Evolutionary conservation across 306 rosid genomes (phyloP), one percentile per base, ranked within the genome.

Genomic region (Abrus pulchellus): DNA sequence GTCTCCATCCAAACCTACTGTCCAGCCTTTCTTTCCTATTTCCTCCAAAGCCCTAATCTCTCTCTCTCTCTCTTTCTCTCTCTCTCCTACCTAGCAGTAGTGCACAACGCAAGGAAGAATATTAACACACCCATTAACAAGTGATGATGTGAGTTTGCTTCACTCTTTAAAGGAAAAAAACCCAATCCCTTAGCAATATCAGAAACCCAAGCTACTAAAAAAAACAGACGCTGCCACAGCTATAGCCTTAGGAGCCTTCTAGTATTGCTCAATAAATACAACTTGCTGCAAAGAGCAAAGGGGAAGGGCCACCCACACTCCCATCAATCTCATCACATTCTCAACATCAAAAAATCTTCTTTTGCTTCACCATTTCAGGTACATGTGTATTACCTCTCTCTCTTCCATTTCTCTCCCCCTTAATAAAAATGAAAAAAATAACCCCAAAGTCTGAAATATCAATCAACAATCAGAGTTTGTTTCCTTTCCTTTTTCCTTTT

Each of bases 321-420:
- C 86, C 91, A 92, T 86, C 92, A 86, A 80, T 92, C 97, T 90
- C 90, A 75, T 94, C 93, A 80, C 76, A 60, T 79, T 69, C 80
- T 54, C 87, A 78, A 66, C 82, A 78, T 49, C 73, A 68, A 65
- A 33, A 45, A 79, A 20, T 76, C 83, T 86, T 40, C 87, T 78
- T 67, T 71, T 67, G 83, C 89, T 83, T 87, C 93, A 48, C 84
- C 85, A 87, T 88, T 85, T 89, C 88, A 87, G 88, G 84, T 83
- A 52, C 59, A 44, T 49, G 10, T 11, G 60, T 47, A 49, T 62
- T 60, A 62, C 20, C 76, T 36, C 59, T 60, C 20, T 36, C n/a
- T 14, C 59, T 13, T 62, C 48, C 72, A 62, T 71, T 40, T 68
- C 52, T 72, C 12, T 48, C 43, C 55, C 53, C 5, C 50, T 4